Base-by-base conservation (phyloP, 257 asterid species). In the Ehretia macrophylla region DNA sequence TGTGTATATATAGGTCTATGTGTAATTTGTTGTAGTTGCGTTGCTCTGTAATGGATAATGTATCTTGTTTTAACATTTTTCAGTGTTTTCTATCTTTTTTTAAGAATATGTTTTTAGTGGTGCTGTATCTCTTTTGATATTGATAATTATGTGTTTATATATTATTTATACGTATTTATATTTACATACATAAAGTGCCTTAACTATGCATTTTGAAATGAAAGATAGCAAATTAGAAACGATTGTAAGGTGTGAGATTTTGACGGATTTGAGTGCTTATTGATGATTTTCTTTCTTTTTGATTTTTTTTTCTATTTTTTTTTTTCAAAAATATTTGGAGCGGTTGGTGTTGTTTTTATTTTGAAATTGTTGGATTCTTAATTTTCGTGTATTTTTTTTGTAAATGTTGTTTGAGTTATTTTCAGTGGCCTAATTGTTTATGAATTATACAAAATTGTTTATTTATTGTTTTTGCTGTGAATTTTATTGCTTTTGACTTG, bases 1-100 rank as follows among this genome's bases (percentile, higher is more conserved):
- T 52, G 38, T 44, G 65, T 21, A 47, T 62, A 5, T 66, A 57
- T 35, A 58, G 32, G 53, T 42, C 17, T 57, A 20, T 68, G 5
- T 32, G 52, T 45, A 5, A 35, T 55, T 48, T 45, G 51, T 23
- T 39, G 18, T 35, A 52, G 27, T 27, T 52, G 38, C 11, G 17
- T 22, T 51, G 4, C 5, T 51, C n/a, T 17, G 5, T 51, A 1
- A 14, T 48, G 53, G 53, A 17, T 48, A 48, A 14, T 48, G 18
- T 10, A 17, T 48, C 3, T 16, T 14, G 20, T 16, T 48, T 48
- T 8, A 48, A 48, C 16, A 42, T 42, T 10, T 42, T 14, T 42
- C 47, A 42, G 47, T 10, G 3, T 42, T 42, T 14, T 10, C 16
- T 42, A 42, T 11, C n/a, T n/a, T n/a, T n/a, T 27, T 27, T 27